Evolutionary conservation across 2,329 filamentous ascomycete genomes (phyloP), one percentile per base, ranked within the genome.

Genomic region (Rachicladosporium sp.): DNA sequence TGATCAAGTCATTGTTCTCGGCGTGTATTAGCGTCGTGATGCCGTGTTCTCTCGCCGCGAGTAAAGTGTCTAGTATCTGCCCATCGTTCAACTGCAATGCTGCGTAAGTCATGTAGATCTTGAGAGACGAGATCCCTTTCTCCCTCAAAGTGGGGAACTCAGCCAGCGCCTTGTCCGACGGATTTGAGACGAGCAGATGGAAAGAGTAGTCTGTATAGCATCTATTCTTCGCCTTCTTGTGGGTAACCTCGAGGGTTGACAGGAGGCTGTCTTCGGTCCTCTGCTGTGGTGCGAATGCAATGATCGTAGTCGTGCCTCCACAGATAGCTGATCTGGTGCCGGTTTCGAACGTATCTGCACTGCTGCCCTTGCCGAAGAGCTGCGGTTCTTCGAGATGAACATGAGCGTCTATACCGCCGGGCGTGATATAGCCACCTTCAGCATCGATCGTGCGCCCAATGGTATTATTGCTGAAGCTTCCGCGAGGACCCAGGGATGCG

Each of bases 21-120:
- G 70, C 69, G 45, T 73, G 69, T 32, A 74, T 65, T 65, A 73
- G 73, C 12, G 71, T 75, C 7, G 69, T 62, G 36, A 74, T 70
- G 12, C 60, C 52, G 40, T 65, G 63, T 55, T 55, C 62, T 39
- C 47, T 60, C 43, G 54, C 62, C 49, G 64, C 55, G 11, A 62
- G 48, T 3, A 62, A 48, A 6, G 61, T 53, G 37, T 62, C 58
- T 3, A 63, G 50, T 30, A 62, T 59, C 38, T 64, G 52, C 36
- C 57, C 46, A 37, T 66, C 55, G 44, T 59, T 51, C 12, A 65
- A 49, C 43, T 62, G 52, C 10, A 65, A 46, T 11, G 61, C 53
- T 44, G 56, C 55, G 42, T 66, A 58, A 36, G 63, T 56, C 63
- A 65, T 58, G 43, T 68, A 68, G 36, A 62, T 67, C 38, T 68